Evolutionary conservation across 257 asterid species (phyloP).

Genomic region (Scutellaria barbata): DNA sequence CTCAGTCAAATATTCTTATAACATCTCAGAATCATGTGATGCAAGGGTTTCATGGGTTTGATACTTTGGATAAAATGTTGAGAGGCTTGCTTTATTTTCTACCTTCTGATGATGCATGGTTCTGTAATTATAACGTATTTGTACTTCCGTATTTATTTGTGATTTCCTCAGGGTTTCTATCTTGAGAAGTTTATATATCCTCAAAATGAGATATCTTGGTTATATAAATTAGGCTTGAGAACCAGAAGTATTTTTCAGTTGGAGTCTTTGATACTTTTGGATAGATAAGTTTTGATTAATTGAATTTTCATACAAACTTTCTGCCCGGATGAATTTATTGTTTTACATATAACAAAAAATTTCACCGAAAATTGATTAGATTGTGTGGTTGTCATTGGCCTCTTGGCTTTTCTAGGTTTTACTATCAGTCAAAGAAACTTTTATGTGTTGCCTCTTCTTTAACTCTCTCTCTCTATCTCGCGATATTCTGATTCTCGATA

Average conservation of each 20-base stretch:
- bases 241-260: constrained; percentile 13
- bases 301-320: not conserved
- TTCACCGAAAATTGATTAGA: not conserved
- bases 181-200: constrained; percentile 1
- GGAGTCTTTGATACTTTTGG: constrained; percentile 8
- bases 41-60: not conserved
- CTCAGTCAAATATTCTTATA: constrained; percentile 1
- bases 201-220: constrained; percentile 7
- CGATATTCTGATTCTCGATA: constrained; percentile 38
- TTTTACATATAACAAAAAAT: constrained; percentile 10
- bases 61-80: not conserved
- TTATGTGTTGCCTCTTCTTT: constrained; percentile 1
- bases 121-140: not conserved
- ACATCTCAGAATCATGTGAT: not conserved
- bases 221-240: not conserved
- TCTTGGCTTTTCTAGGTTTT: constrained; percentile 17
- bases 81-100: constrained; percentile 19
- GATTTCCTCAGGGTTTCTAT: not conserved
- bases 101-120: constrained; percentile 13
- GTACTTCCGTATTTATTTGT: not conserved
- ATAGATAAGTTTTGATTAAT: not conserved
- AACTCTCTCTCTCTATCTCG: constrained; percentile 31
- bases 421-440: not conserved
- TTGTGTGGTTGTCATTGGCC: constrained; percentile 20
- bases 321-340: not conserved